These are phyloP conservation scores for Cryptosporidium canis DNA, from an alignment of 169 alveolate genomes.

Conservation along the genomic window DNA sequence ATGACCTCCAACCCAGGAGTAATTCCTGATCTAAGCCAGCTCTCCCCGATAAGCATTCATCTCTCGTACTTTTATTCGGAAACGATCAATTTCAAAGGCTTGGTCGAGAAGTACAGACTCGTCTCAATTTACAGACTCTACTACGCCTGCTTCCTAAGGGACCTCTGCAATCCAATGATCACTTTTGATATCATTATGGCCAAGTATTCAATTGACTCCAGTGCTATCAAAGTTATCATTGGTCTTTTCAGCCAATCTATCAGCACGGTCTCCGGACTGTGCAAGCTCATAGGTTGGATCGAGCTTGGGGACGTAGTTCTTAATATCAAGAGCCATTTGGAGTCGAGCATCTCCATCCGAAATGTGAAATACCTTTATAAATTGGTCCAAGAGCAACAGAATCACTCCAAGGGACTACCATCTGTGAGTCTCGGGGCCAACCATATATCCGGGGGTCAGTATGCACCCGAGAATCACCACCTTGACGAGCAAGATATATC, in stretches of 20 bases:
- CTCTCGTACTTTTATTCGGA: conserved; percentile 24
- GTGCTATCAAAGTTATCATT: background rate
- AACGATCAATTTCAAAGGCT: conserved; percentile 18
- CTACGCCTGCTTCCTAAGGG: conserved; percentile 45
- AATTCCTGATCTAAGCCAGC: conserved; percentile 4
- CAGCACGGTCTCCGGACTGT: conserved; percentile 3
- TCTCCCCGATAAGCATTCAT: conserved; percentile 46
- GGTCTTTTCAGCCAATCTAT: conserved; percentile 4
- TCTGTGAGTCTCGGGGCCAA: background rate
- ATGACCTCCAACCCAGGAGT: background rate
- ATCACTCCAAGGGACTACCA: background rate
- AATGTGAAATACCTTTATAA: conserved; percentile 20
- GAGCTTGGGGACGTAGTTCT: conserved; percentile 25
- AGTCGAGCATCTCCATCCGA: background rate
- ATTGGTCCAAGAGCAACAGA: background rate
- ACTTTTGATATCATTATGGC: conserved; percentile 29
- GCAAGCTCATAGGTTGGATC: conserved; percentile 31
- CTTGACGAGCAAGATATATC: conserved; percentile 1
- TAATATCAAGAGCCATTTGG: conserved; percentile 5
- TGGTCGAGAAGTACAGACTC: conserved; percentile 47
- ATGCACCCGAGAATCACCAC: background rate
- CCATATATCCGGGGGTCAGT: background rate
- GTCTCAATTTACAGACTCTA: conserved; percentile 31
- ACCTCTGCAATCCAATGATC: conserved; percentile 35
- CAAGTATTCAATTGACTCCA: background rate